phyloP scores from a whole-genome alignment of 148 eudicot species.

The Salicornia ramosissima region DNA sequence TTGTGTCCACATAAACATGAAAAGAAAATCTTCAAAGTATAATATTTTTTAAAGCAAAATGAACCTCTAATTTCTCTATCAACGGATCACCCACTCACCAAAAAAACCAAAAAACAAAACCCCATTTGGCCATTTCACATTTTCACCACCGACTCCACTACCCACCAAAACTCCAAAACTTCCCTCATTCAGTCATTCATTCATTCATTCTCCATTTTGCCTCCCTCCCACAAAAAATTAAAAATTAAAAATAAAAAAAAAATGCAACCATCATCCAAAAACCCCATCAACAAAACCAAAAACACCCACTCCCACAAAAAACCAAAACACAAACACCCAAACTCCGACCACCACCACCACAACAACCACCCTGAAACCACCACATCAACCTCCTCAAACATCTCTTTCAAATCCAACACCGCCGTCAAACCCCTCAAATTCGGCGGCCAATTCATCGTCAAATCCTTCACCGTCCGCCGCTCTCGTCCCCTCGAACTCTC shows the following conservation, averaged over 20 bases:
- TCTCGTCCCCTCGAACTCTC: slow-evolving; percentile 54
- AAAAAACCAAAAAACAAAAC: not conserved
- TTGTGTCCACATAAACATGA: too few species aligned
- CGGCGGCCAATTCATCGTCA: slow-evolving; percentile 85
- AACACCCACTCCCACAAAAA: slow-evolving; percentile 45
- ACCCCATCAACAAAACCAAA: slow-evolving; percentile 38
- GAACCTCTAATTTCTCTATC: not conserved
- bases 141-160: not conserved
- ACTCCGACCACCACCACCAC: slow-evolving; percentile 33
- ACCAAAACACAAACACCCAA: slow-evolving; percentile 66
- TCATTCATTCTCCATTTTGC: too few species aligned
- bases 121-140: not conserved
- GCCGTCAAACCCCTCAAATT: slow-evolving; percentile 82
- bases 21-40: too few species aligned
- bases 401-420: slow-evolving; percentile 65
- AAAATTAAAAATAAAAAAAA: too few species aligned
- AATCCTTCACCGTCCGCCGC: slow-evolving; percentile 91
- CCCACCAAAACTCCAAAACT: too few species aligned
- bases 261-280: not conserved
- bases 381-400: slow-evolving; percentile 34
- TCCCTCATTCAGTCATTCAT: too few species aligned
- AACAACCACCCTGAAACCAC: slow-evolving; percentile 34
- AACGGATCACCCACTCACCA: slow-evolving; percentile 5
- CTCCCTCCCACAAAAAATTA: not conserved
- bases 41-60: too few species aligned